Percentiles rank a stretch among this genome's conserved stretches.
Conservation (phyloP, 257 asterid genomes). For the Osmanthus fragrans region DNA sequence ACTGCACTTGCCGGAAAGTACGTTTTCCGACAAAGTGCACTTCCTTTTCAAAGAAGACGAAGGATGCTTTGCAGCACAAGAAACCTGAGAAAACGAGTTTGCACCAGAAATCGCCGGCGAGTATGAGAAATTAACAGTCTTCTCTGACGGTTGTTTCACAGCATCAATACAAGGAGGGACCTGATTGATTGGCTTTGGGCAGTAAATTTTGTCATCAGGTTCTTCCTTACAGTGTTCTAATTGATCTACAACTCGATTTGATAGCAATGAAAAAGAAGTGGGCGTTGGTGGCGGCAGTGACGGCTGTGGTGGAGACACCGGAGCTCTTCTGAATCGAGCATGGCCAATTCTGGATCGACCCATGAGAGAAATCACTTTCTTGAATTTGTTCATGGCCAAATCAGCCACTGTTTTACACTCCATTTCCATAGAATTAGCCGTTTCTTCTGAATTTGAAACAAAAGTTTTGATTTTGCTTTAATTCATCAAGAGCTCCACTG, state of each 20-base stretch:
- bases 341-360: conserved; percentile 77
- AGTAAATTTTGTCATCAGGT: conserved; percentile 42
- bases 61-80: conserved; percentile 73
- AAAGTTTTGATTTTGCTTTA: conserved; percentile 26
- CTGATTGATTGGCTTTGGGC: conserved; percentile 87
- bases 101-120: conserved; percentile 51
- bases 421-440: neutral
- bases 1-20: conserved; percentile 72
- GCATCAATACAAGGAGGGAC: conserved; percentile 35
- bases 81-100: conserved; percentile 52
- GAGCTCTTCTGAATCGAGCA: conserved; percentile 88
- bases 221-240: conserved; percentile 11
- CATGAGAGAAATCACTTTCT: conserved; percentile 57
- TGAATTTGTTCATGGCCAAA: conserved; percentile 59
- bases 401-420: conserved; percentile 63
- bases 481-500: conserved; percentile 73
- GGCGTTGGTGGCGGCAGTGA: conserved; percentile 26
- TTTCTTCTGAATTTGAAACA: neutral
- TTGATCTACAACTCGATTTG: neutral
- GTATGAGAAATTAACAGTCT: conserved; percentile 58
- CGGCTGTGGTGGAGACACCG: conserved; percentile 20
- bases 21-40: conserved; percentile 68
- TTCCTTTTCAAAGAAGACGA: conserved; percentile 65
- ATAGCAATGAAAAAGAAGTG: conserved; percentile 23
- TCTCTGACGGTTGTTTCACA: conserved; percentile 35